A percentile compares a stretch with the other conserved stretches of the same genome.
Evolutionary conservation across 768 basidiomycete species (phyloP).

Genomic region (Lentinula sp.): DNA sequence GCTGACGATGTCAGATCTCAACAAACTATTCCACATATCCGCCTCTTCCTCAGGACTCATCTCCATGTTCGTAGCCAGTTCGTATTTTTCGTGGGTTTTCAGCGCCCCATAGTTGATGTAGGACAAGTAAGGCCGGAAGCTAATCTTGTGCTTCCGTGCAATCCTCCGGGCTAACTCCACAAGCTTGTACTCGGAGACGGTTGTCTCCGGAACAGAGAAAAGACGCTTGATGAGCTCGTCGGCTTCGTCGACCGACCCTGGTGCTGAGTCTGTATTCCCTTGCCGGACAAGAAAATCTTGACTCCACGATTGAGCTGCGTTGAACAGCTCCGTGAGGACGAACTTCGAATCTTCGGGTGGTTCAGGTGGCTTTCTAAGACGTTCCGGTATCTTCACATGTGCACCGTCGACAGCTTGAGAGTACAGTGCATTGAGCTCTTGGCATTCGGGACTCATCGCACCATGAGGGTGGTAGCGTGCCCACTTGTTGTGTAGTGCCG

Average conservation of each 20-base stretch:
- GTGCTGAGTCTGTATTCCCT: slow-evolving; percentile 14
- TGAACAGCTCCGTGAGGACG: slow-evolving; percentile 47
- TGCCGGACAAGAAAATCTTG: slow-evolving; percentile 27
- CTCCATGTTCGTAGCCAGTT: slow-evolving; percentile 34
- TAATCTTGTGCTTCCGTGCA: slow-evolving; percentile 36
- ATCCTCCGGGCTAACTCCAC: slow-evolving; percentile 44
- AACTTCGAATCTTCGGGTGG: slow-evolving; percentile 29
- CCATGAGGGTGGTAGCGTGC: slow-evolving; percentile 46
- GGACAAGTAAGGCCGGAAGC: slow-evolving; percentile 37
- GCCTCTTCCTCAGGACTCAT: slow-evolving; percentile 35
- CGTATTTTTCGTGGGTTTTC: slow-evolving; percentile 46
- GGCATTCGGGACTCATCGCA: slow-evolving; percentile 58
- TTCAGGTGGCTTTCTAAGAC: slow-evolving; percentile 44
- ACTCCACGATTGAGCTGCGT: slow-evolving; percentile 40
- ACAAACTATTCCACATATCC: slow-evolving; percentile 58
- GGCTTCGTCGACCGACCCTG: slow-evolving; percentile 28
- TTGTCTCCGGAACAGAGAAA: slow-evolving; percentile 43
- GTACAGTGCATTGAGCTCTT: slow-evolving; percentile 66
- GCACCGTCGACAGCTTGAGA: slow-evolving; percentile 68
- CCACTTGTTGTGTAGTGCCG: slow-evolving; percentile 57
- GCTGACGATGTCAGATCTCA: slow-evolving; percentile 54
- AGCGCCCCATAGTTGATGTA: slow-evolving; percentile 57
- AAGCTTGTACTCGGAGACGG: slow-evolving; percentile 57
- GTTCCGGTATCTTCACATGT: slow-evolving; percentile 51
- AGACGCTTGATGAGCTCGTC: slow-evolving; percentile 36